A percentile compares a stretch with the other conserved stretches of the same genome.
phyloP scores from a whole-genome alignment of 306 rosid species.

The Vigna radiata region DNA sequence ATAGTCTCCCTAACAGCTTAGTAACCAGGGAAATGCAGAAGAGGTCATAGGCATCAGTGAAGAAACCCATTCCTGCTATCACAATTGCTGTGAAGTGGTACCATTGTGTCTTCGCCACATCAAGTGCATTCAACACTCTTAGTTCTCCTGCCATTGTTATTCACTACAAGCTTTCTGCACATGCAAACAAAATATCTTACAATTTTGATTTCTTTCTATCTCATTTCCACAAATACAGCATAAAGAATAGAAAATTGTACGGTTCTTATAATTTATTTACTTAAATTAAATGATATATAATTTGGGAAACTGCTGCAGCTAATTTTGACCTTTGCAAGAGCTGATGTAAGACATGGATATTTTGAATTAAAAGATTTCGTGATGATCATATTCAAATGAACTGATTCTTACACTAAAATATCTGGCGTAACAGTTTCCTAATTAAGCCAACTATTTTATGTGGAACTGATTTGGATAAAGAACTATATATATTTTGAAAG shows the following conservation, averaged over 20 bases:
- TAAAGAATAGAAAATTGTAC: too few relatives aligned
- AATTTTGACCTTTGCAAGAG: neutral
- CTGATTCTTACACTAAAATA: neutral
- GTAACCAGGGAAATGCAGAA: slow-evolving; percentile 59
- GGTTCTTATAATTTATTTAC: too few relatives aligned
- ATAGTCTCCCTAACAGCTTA: slow-evolving; percentile 67
- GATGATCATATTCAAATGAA: neutral
- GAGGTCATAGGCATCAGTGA: slow-evolving; percentile 86
- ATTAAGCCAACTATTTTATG: too few relatives aligned
- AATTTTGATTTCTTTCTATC: too few relatives aligned
- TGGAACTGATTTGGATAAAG: too few relatives aligned
- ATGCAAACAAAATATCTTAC: too few relatives aligned
- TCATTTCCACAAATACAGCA: neutral
- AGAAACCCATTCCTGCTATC: slow-evolving; percentile 92
- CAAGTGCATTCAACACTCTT: slow-evolving; percentile 77
- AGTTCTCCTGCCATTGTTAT: slow-evolving; percentile 51
- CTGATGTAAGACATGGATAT: neutral
- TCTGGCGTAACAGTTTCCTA: too few relatives aligned
- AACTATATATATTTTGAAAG: too few relatives aligned
- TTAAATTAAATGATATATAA: too few relatives aligned
- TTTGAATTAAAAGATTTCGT: neutral
- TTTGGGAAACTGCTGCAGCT: neutral
- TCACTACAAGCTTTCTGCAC: neutral
- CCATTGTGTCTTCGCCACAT: slow-evolving; percentile 56
- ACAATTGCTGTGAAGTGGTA: slow-evolving; percentile 74